Evolutionary conservation across 495 filamentous ascomycete genomes (phyloP).

Genomic region (Cenococcum geophilum): DNA sequence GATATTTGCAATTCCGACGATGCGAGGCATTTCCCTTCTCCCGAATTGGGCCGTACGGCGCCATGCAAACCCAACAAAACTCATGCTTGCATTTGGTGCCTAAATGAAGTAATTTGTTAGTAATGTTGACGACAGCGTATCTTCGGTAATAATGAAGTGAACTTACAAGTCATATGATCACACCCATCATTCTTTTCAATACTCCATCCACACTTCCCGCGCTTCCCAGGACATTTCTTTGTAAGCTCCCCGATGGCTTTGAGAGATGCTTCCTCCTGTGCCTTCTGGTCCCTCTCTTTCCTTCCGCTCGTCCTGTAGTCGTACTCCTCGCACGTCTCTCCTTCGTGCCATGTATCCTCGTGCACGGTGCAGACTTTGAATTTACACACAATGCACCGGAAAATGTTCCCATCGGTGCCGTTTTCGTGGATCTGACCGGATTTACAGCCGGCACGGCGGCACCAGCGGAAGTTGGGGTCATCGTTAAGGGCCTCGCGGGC

Average conservation of each 20-base stretch:
- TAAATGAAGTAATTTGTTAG: neutral
- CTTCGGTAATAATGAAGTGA: neutral
- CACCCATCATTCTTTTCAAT: constrained; percentile 37
- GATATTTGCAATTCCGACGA: constrained; percentile 9
- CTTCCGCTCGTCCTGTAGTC: constrained; percentile 31
- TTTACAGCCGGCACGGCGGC: constrained; percentile 33
- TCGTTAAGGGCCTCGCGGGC: constrained; percentile 27
- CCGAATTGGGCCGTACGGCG: constrained; percentile 14
- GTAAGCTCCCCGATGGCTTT: constrained; percentile 23
- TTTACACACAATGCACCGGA: constrained; percentile 38
- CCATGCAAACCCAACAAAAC: constrained; percentile 37
- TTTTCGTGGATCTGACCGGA: constrained; percentile 39
- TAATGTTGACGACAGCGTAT: neutral
- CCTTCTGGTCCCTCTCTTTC: constrained; percentile 26
- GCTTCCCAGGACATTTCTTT: constrained; percentile 34
- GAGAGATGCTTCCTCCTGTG: constrained; percentile 26
- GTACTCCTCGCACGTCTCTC: constrained; percentile 40
- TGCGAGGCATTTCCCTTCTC: constrained; percentile 16
- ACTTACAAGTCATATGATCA: constrained; percentile 35
- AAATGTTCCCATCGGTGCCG: constrained; percentile 27
- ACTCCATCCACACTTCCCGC: constrained; percentile 25
- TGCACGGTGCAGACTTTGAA: constrained; percentile 40
- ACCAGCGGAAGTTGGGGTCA: constrained; percentile 41
- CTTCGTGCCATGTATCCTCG: constrained; percentile 39
- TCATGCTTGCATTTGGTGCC: constrained; percentile 33